These are phyloP conservation scores for Ploettnerulaceae sp. DNA, from an alignment of 2,329 filamentous ascomycete species.

Conservation along the genomic window DNA sequence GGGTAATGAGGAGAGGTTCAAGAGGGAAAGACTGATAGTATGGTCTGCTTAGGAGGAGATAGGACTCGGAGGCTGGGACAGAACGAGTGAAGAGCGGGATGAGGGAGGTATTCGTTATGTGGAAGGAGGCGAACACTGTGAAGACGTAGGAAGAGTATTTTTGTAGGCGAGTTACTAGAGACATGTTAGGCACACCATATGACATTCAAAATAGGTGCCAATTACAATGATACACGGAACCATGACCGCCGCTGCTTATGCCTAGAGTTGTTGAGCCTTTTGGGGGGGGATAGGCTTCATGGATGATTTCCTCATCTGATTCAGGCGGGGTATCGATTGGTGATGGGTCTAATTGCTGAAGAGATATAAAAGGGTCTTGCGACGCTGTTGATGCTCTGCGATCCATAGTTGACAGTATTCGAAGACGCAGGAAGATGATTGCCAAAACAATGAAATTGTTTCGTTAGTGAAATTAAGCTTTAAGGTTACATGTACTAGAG, in stretches of 20 bases:
- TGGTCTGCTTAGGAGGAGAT: constrained; percentile 84
- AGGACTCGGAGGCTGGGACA: constrained; percentile 71
- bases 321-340: constrained; percentile 63
- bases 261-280: constrained; percentile 42
- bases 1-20: constrained; percentile 72
- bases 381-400: constrained; percentile 40
- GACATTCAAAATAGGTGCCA: constrained; percentile 12
- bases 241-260: constrained; percentile 58
- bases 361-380: constrained; percentile 54
- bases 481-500: constrained; percentile 17
- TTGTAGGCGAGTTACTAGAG: constrained; percentile 67
- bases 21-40: constrained; percentile 81
- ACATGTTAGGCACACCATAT: background rate
- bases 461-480: constrained; percentile 12
- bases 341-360: constrained; percentile 75
- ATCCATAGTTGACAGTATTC: constrained; percentile 30
- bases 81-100: constrained; percentile 72
- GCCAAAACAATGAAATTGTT: constrained; percentile 15
- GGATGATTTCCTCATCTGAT: constrained; percentile 38
- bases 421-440: constrained; percentile 2
- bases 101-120: constrained; percentile 76
- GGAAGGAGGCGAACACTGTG: constrained; percentile 68
- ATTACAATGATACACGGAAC: constrained; percentile 72
- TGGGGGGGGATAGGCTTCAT: constrained; percentile 35
- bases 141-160: constrained; percentile 87